A percentile compares a stretch with the other conserved stretches of the same genome.
Evolutionary conservation across 192 early-diverging fungal species (phyloP).

Genomic region (Coemansia sp.): DNA sequence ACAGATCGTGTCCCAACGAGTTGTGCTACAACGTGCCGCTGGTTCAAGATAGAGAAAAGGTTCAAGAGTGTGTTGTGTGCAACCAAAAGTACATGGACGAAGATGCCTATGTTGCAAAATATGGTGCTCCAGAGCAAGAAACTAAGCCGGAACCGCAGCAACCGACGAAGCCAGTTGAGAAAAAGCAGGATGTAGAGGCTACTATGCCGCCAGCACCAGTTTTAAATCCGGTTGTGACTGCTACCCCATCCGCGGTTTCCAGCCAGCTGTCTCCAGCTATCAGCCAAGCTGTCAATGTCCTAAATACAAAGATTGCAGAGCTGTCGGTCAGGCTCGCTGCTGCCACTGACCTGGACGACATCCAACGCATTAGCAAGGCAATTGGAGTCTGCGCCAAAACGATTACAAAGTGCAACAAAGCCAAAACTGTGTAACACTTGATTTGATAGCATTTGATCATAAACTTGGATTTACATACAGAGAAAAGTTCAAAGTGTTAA

Average conservation of each 20-base stretch:
- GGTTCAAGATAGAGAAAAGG: conserved; percentile 26
- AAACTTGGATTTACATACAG: not conserved
- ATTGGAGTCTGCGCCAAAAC: conserved; percentile 30
- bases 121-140: conserved; percentile 8
- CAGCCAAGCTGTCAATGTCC: conserved; percentile 18
- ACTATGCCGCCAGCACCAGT: not conserved
- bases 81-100: conserved; percentile 45
- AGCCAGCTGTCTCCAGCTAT: not conserved
- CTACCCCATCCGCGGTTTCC: not conserved
- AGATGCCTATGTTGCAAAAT: conserved; percentile 24
- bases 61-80: conserved; percentile 45
- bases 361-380: conserved; percentile 20
- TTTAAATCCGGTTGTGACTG: too few species aligned
- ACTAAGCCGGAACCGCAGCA: not conserved
- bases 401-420: conserved; percentile 15
- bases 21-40: conserved; percentile 35
- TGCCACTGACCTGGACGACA: conserved; percentile 17
- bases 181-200: not conserved
- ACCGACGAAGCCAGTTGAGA: not conserved
- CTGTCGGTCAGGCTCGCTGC: conserved; percentile 24
- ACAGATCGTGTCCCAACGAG: conserved; percentile 31
- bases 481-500: too few species aligned
- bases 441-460: not conserved
- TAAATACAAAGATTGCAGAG: conserved; percentile 20
- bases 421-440: not conserved